Conservation (phyloP, 2,329 filamentous ascomycete species). For the Calonectria honghensis region DNA sequence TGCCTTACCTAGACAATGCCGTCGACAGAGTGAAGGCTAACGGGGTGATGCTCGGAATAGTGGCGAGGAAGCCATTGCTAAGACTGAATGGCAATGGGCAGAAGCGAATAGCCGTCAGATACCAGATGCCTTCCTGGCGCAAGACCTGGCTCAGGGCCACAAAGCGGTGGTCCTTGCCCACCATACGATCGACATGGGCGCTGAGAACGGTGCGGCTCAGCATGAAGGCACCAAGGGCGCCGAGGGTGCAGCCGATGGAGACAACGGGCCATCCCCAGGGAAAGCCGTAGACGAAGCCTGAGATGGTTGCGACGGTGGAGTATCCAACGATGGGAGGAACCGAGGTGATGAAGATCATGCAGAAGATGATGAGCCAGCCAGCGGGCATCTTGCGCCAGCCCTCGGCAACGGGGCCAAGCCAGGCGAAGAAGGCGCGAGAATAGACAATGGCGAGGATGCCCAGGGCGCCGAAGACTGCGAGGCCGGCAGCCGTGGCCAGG, state of each 20-base stretch:
- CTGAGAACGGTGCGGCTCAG: slow-evolving; percentile 87
- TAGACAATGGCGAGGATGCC: slow-evolving; percentile 84
- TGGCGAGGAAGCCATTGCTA: slow-evolving; percentile 95
- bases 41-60: slow-evolving; percentile 90
- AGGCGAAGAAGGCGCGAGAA: slow-evolving; percentile 86
- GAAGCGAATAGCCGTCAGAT: slow-evolving; percentile 92
- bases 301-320: slow-evolving; percentile 78
- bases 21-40: slow-evolving; percentile 87
- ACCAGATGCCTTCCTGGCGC: slow-evolving; percentile 90
- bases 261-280: slow-evolving; percentile 87
- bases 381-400: slow-evolving; percentile 84
- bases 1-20: slow-evolving; percentile 77
- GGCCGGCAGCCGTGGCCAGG: slow-evolving; percentile 71
- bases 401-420: slow-evolving; percentile 82
- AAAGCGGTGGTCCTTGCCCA: slow-evolving; percentile 90
- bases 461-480: slow-evolving; percentile 71
- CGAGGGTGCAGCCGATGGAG: slow-evolving; percentile 84
- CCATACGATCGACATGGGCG: slow-evolving; percentile 85
- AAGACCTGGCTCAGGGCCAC: slow-evolving; percentile 91
- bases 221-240: slow-evolving; percentile 87
- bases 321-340: slow-evolving; percentile 94
- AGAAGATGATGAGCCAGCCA: slow-evolving; percentile 86
- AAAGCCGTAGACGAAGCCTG: slow-evolving; percentile 75
- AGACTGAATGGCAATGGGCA: slow-evolving; percentile 95
- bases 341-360: slow-evolving; percentile 83